Conservation (phyloP, 1,139 yeast species). For the Taphrina flavorubra region DNA sequence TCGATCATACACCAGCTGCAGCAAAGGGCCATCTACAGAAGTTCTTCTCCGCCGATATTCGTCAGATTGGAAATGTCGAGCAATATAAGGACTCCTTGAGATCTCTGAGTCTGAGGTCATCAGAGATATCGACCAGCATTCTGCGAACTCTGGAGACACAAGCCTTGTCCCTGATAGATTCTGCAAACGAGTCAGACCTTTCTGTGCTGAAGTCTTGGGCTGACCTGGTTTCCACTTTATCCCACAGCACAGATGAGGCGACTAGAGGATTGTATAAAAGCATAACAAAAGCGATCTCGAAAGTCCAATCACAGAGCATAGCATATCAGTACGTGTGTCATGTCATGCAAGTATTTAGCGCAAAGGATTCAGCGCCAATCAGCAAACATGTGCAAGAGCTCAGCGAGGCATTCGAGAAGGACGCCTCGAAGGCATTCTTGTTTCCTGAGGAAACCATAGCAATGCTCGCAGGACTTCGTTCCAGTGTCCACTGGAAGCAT, state of each 20-base stretch:
- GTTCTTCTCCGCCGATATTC: constrained; percentile 5
- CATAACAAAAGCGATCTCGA: not conserved
- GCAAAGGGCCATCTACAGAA: not conserved
- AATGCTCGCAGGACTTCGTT: not conserved
- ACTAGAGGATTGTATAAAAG: not conserved
- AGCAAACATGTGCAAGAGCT: not conserved
- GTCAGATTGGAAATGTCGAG: not conserved
- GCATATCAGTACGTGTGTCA: not conserved
- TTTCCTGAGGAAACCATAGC: not conserved
- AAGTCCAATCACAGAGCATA: not conserved
- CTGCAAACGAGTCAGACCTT: not conserved
- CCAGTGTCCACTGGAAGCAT: not conserved
- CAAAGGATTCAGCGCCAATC: not conserved
- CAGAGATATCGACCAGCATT: not conserved
- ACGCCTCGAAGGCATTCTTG: not conserved
- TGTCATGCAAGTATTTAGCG: not conserved
- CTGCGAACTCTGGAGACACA: not conserved
- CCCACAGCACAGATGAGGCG: not conserved
- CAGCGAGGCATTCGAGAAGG: not conserved
- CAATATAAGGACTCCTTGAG: not conserved
- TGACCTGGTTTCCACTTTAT: not conserved
- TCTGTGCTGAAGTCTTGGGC: constrained; percentile 3
- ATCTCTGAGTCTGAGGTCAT: not conserved
- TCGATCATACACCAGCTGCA: not conserved
- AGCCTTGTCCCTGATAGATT: not conserved